Evolutionary conservation across 2,329 filamentous ascomycete species (phyloP).

Genomic region (Hymenotorrendiella dingleyae): DNA sequence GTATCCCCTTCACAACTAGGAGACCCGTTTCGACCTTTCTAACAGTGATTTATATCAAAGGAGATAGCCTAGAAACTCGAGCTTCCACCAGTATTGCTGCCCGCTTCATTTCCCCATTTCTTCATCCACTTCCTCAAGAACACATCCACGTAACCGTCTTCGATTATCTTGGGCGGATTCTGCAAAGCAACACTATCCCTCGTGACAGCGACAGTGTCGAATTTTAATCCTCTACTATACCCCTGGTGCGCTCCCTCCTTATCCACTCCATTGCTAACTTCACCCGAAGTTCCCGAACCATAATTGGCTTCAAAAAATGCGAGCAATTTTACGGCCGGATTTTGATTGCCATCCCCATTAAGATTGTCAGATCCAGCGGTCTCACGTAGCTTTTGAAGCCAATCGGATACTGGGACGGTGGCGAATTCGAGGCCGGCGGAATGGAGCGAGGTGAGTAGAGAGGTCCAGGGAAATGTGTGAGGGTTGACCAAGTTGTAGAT

Average conservation of each 20-base stretch:
- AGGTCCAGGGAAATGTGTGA: conserved; percentile 40
- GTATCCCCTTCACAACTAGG: too few species aligned
- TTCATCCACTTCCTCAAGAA: background rate
- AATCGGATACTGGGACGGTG: conserved; percentile 37
- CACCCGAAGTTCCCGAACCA: conserved; percentile 35
- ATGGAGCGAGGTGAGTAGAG: conserved; percentile 45
- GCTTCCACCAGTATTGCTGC: too few species aligned
- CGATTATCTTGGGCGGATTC: background rate
- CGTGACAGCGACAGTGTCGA: background rate
- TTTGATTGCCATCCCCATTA: conserved; percentile 42
- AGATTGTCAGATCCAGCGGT: conserved; percentile 19
- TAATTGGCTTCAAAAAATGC: conserved; percentile 47
- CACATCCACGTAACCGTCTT: background rate
- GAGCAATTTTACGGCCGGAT: conserved; percentile 47
- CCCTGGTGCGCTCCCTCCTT: too few species aligned
- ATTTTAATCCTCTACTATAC: background rate
- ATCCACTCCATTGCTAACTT: background rate
- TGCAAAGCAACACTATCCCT: background rate
- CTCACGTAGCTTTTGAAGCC: conserved; percentile 38
- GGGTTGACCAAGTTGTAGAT: conserved; percentile 50
- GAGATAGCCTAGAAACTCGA: too few species aligned
- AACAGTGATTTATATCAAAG: too few species aligned
- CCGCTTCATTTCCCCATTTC: background rate
- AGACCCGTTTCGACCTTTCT: too few species aligned
- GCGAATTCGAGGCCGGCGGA: conserved; percentile 39